phyloP scores from a whole-genome alignment of 305 asterid species.

The Fraxinus dipetala region DNA sequence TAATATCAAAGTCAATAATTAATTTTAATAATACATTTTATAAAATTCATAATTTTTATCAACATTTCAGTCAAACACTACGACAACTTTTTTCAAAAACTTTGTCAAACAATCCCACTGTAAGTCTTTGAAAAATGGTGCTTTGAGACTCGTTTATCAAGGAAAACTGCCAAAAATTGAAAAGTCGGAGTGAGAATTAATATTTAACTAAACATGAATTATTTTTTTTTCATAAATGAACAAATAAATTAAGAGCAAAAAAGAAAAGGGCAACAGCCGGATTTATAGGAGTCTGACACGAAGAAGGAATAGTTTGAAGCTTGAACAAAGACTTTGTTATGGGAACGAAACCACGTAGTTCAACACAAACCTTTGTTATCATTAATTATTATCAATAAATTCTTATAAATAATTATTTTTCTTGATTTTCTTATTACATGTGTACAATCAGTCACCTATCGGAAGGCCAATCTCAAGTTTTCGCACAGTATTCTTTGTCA shows the following conservation, averaged over 20 bases:
- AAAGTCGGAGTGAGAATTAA: not conserved
- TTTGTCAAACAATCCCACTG: not conserved
- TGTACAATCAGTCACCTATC: slow-evolving; percentile 31
- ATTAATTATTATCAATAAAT: not conserved
- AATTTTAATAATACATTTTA: too few species aligned
- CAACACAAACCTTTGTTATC: not conserved
- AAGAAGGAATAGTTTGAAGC: slow-evolving; percentile 29
- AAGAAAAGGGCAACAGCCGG: slow-evolving; percentile 24
- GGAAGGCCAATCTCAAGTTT: slow-evolving; percentile 52
- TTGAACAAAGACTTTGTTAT: slow-evolving; percentile 21
- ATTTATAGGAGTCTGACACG: slow-evolving; percentile 29
- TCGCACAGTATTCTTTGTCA: slow-evolving; percentile 56
- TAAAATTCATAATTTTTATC: too few species aligned
- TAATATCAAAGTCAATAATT: too few species aligned
- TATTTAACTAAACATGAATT: not conserved
- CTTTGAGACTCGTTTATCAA: not conserved
- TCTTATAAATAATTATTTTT: not conserved
- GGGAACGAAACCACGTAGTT: slow-evolving; percentile 27
- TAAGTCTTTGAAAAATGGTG: not conserved
- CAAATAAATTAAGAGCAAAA: not conserved
- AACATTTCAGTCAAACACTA: too few species aligned
- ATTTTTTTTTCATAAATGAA: not conserved
- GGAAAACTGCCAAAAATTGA: not conserved
- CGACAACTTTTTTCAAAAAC: too few species aligned
- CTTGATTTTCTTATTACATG: not conserved